Evolutionary conservation across 2,329 filamentous ascomycete species (phyloP).

Genomic region (Ceratocystis ficicola): DNA sequence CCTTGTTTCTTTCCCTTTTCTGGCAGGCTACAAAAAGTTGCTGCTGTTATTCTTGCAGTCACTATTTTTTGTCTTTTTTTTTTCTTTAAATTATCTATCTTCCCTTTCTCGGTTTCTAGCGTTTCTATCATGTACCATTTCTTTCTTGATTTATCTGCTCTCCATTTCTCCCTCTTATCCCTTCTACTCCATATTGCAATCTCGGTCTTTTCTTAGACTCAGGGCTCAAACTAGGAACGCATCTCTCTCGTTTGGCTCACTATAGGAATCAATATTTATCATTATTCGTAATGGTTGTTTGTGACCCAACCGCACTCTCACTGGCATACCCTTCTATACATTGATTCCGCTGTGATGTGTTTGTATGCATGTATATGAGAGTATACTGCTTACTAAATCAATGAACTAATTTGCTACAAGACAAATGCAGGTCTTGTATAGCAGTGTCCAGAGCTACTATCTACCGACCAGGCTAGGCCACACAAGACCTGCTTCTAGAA

Average conservation of each 20-base stretch:
- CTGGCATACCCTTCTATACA: not conserved
- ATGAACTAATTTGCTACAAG: not conserved
- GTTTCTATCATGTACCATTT: constrained; percentile 2
- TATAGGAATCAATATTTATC: not conserved
- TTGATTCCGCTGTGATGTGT: no score
- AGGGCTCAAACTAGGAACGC: not conserved
- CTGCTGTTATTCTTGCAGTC: constrained; percentile 11
- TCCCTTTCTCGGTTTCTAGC: constrained; percentile 18
- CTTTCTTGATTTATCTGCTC: not conserved
- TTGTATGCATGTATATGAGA: no score
- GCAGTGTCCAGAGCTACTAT: not conserved
- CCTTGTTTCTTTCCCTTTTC: not conserved
- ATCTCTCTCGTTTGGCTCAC: not conserved
- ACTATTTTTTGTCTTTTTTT: constrained; percentile 21
- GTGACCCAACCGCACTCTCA: not conserved
- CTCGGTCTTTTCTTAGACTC: not conserved
- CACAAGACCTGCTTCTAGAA: constrained; percentile 7
- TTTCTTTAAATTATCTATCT: constrained; percentile 22
- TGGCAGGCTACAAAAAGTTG: constrained; percentile 4
- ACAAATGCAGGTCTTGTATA: not conserved
- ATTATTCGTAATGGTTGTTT: not conserved
- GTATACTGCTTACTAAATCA: not conserved
- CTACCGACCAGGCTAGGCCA: not conserved
- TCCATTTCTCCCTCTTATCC: not conserved
- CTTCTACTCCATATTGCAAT: not conserved